These are phyloP conservation scores for Hygrophorus pudorinus DNA, from an alignment of 768 basidiomycete species.

Conservation along the genomic window DNA sequence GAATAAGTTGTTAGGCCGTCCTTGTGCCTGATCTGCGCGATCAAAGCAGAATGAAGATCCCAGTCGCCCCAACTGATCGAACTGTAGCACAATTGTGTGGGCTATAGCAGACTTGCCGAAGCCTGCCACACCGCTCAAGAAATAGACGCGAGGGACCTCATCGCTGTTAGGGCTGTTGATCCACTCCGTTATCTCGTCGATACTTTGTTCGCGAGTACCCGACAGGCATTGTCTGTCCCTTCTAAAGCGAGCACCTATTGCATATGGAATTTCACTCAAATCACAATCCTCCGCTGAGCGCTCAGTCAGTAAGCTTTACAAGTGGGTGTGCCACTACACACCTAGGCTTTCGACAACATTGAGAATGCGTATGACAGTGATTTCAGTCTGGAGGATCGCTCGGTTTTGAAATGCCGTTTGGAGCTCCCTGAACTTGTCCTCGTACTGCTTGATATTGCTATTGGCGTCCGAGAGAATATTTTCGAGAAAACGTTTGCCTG, in stretches of 20 bases:
- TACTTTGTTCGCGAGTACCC: constrained; percentile 15
- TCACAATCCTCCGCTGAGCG: not conserved
- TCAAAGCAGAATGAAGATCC: constrained; percentile 26
- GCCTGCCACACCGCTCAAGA: constrained; percentile 24
- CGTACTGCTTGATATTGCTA: constrained; percentile 1
- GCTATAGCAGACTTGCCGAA: constrained; percentile 29
- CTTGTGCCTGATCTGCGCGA: constrained; percentile 10
- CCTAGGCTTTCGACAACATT: not conserved
- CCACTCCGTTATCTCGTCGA: constrained; percentile 18
- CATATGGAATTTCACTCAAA: constrained; percentile 3
- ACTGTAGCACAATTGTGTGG: constrained; percentile 19
- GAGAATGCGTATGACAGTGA: constrained; percentile 1
- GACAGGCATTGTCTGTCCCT: constrained; percentile 10
- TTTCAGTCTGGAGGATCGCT: constrained; percentile 2
- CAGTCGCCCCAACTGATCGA: constrained; percentile 13
- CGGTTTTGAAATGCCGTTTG: not conserved
- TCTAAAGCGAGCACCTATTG: not conserved
- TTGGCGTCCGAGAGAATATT: not conserved
- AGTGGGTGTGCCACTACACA: not conserved
- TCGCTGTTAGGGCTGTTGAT: constrained; percentile 4
- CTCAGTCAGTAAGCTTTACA: not conserved
- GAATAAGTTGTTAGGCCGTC: constrained; percentile 17
- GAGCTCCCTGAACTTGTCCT: constrained; percentile 4
- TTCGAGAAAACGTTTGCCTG: not conserved
- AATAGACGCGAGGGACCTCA: constrained; percentile 13